Evolutionary conservation across 495 filamentous ascomycete species (phyloP).

Genomic region (Daldinia loculata): DNA sequence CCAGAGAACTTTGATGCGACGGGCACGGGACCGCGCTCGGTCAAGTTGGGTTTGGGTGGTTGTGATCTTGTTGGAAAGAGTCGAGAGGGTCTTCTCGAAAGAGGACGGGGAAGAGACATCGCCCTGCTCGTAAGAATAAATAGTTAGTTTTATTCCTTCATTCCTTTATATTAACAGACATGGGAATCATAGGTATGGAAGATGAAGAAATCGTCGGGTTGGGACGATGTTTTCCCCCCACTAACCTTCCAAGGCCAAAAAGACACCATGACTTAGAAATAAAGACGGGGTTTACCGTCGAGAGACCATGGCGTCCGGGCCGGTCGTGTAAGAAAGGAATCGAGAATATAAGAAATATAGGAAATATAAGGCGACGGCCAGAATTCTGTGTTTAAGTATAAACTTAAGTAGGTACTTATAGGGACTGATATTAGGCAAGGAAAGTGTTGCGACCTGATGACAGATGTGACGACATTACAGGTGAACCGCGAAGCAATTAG

Average conservation of each 20-base stretch:
- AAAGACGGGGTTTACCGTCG: constrained; percentile 22
- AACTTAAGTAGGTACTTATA: neutral
- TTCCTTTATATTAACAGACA: neutral
- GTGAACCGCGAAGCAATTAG: constrained; percentile 21
- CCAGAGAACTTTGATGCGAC: constrained; percentile 85
- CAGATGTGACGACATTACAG: constrained; percentile 38
- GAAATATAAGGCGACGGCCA: neutral
- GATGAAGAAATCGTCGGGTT: neutral
- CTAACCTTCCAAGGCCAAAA: constrained; percentile 83
- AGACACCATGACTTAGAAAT: constrained; percentile 70
- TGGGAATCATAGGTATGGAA: neutral
- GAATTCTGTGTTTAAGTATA: neutral
- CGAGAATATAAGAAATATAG: neutral
- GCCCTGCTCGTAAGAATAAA: constrained; percentile 59
- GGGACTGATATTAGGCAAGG: constrained; percentile 13
- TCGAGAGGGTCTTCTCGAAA: constrained; percentile 89
- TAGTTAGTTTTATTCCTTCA: constrained; percentile 5
- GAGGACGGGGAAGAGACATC: constrained; percentile 85
- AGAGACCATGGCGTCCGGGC: constrained; percentile 33
- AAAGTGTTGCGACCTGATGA: constrained; percentile 28
- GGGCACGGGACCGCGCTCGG: constrained; percentile 69
- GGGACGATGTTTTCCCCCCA: constrained; percentile 10
- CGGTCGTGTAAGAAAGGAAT: neutral
- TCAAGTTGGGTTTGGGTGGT: constrained; percentile 75
- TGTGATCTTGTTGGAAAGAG: constrained; percentile 81